These are phyloP conservation scores for Penicillium turbatum DNA, from an alignment of 495 filamentous ascomycete genomes.

Conservation along the genomic window DNA sequence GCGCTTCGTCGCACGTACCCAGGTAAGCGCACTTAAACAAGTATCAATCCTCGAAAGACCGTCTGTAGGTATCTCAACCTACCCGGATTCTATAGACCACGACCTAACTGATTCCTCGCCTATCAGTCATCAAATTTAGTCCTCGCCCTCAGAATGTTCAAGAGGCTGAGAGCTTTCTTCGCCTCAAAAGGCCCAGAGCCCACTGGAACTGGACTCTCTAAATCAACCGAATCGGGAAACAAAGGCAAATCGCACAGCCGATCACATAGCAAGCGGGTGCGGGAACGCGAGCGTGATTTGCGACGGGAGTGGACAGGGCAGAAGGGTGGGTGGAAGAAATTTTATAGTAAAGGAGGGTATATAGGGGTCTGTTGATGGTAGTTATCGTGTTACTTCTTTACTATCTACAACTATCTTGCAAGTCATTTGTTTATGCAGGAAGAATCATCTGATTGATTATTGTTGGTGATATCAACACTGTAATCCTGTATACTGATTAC, in stretches of 20 bases:
- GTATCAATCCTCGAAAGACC: too few relatives aligned
- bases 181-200: not conserved
- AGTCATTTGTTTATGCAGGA: not conserved
- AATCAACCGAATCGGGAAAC: not conserved
- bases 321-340: slow-evolving; percentile 3
- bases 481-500: slow-evolving; percentile 3
- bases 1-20: too few relatives aligned
- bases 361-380: not conserved
- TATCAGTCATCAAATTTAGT: not conserved
- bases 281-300: slow-evolving; percentile 2
- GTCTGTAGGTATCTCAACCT: too few relatives aligned
- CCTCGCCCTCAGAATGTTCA: not conserved
- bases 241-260: not conserved
- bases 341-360: not conserved
- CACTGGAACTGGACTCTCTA: not conserved
- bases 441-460: not conserved
- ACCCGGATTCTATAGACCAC: too few relatives aligned
- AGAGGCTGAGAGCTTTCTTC: not conserved
- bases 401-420: not conserved
- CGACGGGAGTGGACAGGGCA: not conserved
- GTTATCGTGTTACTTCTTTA: not conserved
- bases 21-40: too few relatives aligned
- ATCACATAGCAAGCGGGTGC: slow-evolving; percentile 1
- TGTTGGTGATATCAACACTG: not conserved
- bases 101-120: not conserved